Evolutionary conservation across 2,329 filamentous ascomycete species (phyloP).

Genomic region (Camptophora hylomeconis): DNA sequence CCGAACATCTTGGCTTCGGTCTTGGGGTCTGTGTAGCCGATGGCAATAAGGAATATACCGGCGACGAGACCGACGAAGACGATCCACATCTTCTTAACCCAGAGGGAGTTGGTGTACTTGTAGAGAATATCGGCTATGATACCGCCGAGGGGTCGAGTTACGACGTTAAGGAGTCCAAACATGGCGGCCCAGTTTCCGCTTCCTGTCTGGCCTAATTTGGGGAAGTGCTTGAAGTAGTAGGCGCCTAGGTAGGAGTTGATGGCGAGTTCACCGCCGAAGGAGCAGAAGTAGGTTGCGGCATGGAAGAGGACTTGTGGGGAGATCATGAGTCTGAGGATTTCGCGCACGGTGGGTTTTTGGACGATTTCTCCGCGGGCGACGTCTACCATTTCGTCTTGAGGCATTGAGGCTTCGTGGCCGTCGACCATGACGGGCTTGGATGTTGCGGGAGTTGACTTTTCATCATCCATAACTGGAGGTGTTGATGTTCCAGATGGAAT

Average conservation of each 20-base stretch:
- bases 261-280: conserved; percentile 47
- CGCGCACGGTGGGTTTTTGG: conserved; percentile 47
- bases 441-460: conserved; percentile 16
- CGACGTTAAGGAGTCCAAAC: conserved; percentile 38
- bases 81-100: conserved; percentile 52
- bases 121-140: conserved; percentile 45
- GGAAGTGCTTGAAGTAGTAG: conserved; percentile 47
- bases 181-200: conserved; percentile 43
- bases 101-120: conserved; percentile 36
- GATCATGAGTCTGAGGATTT: conserved; percentile 47
- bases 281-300: conserved; percentile 40
- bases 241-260: conserved; percentile 48
- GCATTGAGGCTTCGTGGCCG: conserved; percentile 33
- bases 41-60: conserved; percentile 47
- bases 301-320: conserved; percentile 44
- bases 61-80: conserved; percentile 42
- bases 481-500: conserved; percentile 16
- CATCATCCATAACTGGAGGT: conserved; percentile 13
- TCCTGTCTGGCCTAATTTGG: conserved; percentile 41
- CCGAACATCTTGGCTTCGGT: conserved; percentile 56
- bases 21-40: conserved; percentile 51
- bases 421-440: conserved; percentile 12
- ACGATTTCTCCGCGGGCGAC: conserved; percentile 46
- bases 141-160: conserved; percentile 35
- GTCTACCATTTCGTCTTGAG: conserved; percentile 38